A percentile compares a stretch with the other conserved stretches of the same genome.
phyloP scores from a whole-genome alignment of 78 protist species.

The Emiliania huxleyi region DNA sequence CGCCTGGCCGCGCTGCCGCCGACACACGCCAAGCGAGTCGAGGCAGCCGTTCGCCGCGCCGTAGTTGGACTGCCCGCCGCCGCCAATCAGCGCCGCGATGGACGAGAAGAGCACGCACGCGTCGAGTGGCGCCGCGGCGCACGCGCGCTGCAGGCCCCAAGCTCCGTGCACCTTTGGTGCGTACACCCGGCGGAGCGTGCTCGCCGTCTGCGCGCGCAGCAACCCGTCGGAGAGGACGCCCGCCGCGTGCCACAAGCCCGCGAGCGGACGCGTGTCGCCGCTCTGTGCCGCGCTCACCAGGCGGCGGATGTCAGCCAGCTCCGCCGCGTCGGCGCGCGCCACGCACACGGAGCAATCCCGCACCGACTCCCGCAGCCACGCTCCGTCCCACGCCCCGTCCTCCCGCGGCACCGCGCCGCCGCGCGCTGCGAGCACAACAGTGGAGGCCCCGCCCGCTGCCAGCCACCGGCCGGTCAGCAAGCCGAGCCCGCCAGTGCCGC shows the following conservation, averaged over 20 bases:
- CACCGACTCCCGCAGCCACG: no score
- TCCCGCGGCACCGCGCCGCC: neutral
- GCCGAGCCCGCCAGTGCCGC: constrained; percentile 40
- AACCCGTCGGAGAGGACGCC: constrained; percentile 32
- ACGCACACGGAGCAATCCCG: no score
- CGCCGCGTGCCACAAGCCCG: constrained; percentile 6
- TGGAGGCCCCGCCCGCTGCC: neutral
- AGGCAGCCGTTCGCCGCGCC: constrained; percentile 42
- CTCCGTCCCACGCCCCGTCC: no score
- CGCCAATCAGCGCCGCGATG: constrained; percentile 36
- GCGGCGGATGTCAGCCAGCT: no score
- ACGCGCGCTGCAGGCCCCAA: neutral
- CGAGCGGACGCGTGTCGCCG: neutral
- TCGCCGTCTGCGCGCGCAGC: neutral
- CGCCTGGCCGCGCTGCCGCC: neutral
- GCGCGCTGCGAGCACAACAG: neutral
- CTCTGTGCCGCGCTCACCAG: no score
- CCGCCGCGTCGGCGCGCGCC: no score
- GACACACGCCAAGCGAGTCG: neutral
- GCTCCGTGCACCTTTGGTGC: constrained; percentile 16
- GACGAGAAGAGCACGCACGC: constrained; percentile 31
- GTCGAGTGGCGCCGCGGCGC: neutral
- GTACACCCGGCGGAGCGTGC: neutral
- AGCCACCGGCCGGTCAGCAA: neutral
- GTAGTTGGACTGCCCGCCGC: constrained; percentile 50